Evolutionary conservation across 73 alveolate species (phyloP).

Genomic region (Blepharisma stoltei): DNA sequence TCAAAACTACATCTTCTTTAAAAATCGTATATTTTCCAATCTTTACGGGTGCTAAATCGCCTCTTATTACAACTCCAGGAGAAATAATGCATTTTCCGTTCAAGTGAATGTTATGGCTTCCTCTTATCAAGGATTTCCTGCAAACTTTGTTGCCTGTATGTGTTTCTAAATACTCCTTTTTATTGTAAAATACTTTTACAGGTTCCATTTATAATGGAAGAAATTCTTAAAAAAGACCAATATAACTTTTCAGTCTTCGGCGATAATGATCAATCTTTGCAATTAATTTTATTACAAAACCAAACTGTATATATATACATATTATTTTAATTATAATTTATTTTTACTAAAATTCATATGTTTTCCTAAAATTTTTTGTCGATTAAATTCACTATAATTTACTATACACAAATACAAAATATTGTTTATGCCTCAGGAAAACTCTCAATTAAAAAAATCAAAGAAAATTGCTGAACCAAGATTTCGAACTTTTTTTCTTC

Average conservation of each 20-base stretch:
- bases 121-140: constrained; percentile 30
- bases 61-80: constrained; percentile 67
- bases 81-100: constrained; percentile 48
- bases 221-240: neutral
- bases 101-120: constrained; percentile 52
- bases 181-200: neutral
- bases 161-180: constrained; percentile 27
- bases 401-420: neutral
- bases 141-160: constrained; percentile 10
- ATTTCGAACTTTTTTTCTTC: neutral
- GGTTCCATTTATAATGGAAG: constrained; percentile 32
- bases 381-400: too few species aligned
- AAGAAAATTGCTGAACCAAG: neutral
- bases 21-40: constrained; percentile 66
- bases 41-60: constrained; percentile 66
- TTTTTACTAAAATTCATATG: too few species aligned
- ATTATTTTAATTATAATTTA: too few species aligned
- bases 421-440: neutral
- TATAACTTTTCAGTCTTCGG: neutral
- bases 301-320: constrained; percentile 8
- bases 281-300: neutral
- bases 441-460: neutral
- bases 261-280: neutral
- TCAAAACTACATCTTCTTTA: constrained; percentile 65
- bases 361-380: too few species aligned